A percentile compares a stretch with the other conserved stretches of the same genome.
phyloP scores from a whole-genome alignment of 768 basidiomycete species.

The Podaxis sp. region DNA sequence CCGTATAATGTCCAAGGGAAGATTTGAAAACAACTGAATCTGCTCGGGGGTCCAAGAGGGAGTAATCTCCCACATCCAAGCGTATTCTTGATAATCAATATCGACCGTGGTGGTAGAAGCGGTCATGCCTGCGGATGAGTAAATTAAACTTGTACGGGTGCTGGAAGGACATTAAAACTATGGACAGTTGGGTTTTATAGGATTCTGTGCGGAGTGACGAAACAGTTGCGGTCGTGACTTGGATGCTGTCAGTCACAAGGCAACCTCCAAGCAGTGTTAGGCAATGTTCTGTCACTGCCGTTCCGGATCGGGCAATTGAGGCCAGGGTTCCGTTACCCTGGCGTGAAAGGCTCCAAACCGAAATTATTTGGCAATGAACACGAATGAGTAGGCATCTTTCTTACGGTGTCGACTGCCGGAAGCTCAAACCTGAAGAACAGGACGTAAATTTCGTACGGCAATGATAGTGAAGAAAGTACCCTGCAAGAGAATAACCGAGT shows the following conservation, averaged over 20 bases:
- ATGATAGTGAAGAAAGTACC: too few relatives aligned
- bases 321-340: too few relatives aligned
- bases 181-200: neutral
- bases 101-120: neutral
- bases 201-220: neutral
- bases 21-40: neutral
- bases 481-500: too few relatives aligned
- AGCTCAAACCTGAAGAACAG: too few relatives aligned
- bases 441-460: too few relatives aligned
- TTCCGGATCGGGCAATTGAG: too few relatives aligned
- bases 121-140: neutral
- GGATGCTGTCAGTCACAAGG: neutral
- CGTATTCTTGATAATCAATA: neutral
- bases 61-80: neutral
- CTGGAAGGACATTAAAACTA: neutral
- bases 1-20: constrained; percentile 7
- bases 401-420: too few relatives aligned
- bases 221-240: neutral
- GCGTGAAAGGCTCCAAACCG: too few relatives aligned
- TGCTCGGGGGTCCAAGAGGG: neutral
- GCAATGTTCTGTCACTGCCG: too few relatives aligned
- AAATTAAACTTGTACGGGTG: neutral
- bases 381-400: too few relatives aligned
- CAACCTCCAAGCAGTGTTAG: too few relatives aligned
- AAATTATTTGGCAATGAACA: too few relatives aligned